phyloP scores from a whole-genome alignment of 345 rosid genomes.

The Bruguiera sexangula region DNA sequence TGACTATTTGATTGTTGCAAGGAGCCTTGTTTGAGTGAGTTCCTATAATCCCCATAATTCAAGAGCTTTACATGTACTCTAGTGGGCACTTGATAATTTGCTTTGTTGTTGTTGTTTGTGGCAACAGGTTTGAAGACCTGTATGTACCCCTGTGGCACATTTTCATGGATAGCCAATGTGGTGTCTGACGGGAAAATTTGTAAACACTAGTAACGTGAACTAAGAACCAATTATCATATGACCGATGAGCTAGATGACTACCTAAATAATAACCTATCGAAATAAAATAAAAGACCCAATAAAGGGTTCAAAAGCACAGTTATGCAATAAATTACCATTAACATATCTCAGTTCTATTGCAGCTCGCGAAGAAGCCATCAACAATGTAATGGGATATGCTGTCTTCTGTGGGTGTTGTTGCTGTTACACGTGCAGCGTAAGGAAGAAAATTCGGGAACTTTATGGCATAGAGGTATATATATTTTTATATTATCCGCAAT shows the following conservation, averaged over 20 bases:
- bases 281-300: too few relatives aligned
- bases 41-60: not conserved
- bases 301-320: too few relatives aligned
- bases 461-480: constrained; percentile 20
- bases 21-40: constrained; percentile 35
- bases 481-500: not conserved
- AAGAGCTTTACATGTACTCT: too few relatives aligned
- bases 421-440: constrained; percentile 27
- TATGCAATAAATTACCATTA: too few relatives aligned
- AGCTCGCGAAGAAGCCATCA: constrained; percentile 25
- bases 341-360: not conserved
- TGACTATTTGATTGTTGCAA: constrained; percentile 31
- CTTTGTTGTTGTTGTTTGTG: not conserved
- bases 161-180: constrained; percentile 25
- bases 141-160: constrained; percentile 32
- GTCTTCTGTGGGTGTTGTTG: constrained; percentile 32
- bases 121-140: constrained; percentile 28
- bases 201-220: not conserved
- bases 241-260: too few relatives aligned
- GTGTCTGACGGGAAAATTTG: constrained; percentile 29
- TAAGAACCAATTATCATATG: too few relatives aligned
- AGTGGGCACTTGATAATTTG: too few relatives aligned
- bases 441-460: constrained; percentile 22
- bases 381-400: constrained; percentile 20
- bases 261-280: too few relatives aligned